These are phyloP conservation scores for Trapa incisa DNA, from an alignment of 345 rosid species.

Conservation along the genomic window DNA sequence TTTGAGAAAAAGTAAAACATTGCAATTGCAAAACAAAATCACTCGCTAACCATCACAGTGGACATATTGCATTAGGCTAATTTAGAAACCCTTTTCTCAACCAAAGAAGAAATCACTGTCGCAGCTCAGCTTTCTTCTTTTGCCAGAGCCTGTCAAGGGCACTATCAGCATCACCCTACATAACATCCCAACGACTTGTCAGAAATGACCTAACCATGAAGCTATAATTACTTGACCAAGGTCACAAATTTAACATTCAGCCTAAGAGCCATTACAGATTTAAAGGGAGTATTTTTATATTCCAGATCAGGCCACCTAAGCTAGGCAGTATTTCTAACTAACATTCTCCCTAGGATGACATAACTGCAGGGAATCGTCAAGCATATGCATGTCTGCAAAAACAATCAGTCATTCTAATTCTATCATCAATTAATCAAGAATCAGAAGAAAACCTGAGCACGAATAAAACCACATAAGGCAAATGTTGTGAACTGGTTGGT, in stretches of 20 bases:
- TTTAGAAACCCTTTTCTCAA: too few species aligned
- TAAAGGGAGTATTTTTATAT: background rate
- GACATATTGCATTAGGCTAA: background rate
- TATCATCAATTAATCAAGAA: background rate
- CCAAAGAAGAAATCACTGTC: constrained; percentile 11
- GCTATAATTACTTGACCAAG: too few species aligned
- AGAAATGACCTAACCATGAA: background rate
- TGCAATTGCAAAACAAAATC: background rate
- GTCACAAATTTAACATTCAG: too few species aligned
- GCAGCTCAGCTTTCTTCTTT: constrained; percentile 34
- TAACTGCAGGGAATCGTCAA: too few species aligned
- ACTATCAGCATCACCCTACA: constrained; percentile 51
- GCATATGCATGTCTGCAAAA: too few species aligned
- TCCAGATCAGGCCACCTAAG: too few species aligned
- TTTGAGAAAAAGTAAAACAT: background rate
- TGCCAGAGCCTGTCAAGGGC: constrained; percentile 53
- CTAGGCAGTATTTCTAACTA: too few species aligned
- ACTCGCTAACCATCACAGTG: background rate
- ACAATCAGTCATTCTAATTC: too few species aligned
- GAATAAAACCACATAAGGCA: constrained; percentile 43
- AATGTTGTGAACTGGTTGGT: constrained; percentile 35
- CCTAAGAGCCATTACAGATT: background rate
- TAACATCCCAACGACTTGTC: background rate
- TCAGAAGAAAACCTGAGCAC: constrained; percentile 31
- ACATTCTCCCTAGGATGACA: too few species aligned